Conservation (phyloP, 345 rosid genomes). For the Citrus sp. region DNA sequence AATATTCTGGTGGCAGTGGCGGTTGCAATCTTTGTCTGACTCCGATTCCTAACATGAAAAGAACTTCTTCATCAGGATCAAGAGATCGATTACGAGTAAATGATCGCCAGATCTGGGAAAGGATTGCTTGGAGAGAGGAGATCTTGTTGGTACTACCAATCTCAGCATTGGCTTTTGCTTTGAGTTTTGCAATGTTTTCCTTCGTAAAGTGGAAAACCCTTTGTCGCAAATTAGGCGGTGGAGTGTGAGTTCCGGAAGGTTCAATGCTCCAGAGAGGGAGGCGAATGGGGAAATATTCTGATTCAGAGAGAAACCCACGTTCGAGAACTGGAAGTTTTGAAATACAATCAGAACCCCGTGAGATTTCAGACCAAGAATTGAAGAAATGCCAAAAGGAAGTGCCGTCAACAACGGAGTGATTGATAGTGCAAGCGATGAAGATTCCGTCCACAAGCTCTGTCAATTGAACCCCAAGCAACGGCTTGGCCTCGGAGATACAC, state of each 20-base stretch:
- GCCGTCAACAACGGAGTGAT: conserved; percentile 33
- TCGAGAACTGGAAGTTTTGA: conserved; percentile 13
- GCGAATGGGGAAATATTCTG: not conserved
- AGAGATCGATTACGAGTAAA: not conserved
- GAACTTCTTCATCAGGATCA: not conserved
- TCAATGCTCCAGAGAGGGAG: conserved; percentile 19
- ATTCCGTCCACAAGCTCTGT: conserved; percentile 36
- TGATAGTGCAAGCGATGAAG: conserved; percentile 22
- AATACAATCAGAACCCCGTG: conserved; percentile 6
- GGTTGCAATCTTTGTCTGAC: too few species aligned
- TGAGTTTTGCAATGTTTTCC: conserved; percentile 20
- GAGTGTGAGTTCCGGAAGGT: too few species aligned
- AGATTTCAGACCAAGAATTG: conserved; percentile 41
- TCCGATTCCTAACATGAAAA: not conserved
- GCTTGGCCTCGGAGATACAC: conserved; percentile 11
- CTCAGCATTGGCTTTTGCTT: conserved; percentile 34
- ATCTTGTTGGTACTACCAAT: not conserved
- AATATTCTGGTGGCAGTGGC: not conserved
- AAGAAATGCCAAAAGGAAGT: conserved; percentile 37
- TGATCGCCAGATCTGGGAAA: conserved; percentile 23
- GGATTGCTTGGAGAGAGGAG: conserved; percentile 27
- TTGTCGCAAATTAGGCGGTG: not conserved
- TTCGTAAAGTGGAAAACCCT: conserved; percentile 31
- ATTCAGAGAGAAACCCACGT: too few species aligned
- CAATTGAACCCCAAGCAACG: conserved; percentile 30